These are phyloP conservation scores for Yamadazyma aaseri DNA, from an alignment of 1,139 yeast species.

Conservation along the genomic window DNA sequence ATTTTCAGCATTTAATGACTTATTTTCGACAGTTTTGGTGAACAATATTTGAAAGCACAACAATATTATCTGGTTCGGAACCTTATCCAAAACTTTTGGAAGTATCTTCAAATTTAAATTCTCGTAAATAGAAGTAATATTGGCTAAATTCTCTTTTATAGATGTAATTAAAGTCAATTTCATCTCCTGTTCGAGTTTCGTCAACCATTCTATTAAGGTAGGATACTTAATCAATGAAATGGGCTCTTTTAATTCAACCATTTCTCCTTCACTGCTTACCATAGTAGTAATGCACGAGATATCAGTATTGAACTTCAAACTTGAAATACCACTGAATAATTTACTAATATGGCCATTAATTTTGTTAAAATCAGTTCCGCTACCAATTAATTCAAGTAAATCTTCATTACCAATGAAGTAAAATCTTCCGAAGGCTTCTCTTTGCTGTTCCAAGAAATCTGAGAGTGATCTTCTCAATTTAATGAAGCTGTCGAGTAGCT, in stretches of 20 bases:
- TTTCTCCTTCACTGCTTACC: slow-evolving; percentile 65
- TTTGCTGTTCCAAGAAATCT: slow-evolving; percentile 77
- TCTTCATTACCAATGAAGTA: slow-evolving; percentile 93
- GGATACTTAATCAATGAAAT: slow-evolving; percentile 45
- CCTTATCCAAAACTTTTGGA: slow-evolving; percentile 15
- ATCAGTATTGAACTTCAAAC: slow-evolving; percentile 40
- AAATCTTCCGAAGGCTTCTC: slow-evolving; percentile 77
- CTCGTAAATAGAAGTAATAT: slow-evolving; percentile 14
- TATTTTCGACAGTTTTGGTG: slow-evolving; percentile 43
- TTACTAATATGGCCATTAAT: slow-evolving; percentile 65
- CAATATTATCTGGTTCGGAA: slow-evolving; percentile 60
- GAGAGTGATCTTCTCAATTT: slow-evolving; percentile 67
- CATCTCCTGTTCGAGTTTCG: slow-evolving; percentile 54
- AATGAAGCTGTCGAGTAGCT: slow-evolving; percentile 53
- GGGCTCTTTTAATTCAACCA: slow-evolving; percentile 40
- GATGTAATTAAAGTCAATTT: slow-evolving; percentile 45
- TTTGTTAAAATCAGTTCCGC: slow-evolving; percentile 46
- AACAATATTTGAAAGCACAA: slow-evolving; percentile 61
- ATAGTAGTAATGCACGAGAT: slow-evolving; percentile 45
- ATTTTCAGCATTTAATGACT: background rate
- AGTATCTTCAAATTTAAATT: slow-evolving; percentile 6
- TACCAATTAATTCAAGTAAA: slow-evolving; percentile 77
- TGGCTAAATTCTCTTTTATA: slow-evolving; percentile 9
- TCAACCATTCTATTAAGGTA: slow-evolving; percentile 63
- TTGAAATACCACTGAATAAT: slow-evolving; percentile 67